Evolutionary conservation across 75 land plant species (phyloP).

Genomic region (Azolla pinnata): DNA sequence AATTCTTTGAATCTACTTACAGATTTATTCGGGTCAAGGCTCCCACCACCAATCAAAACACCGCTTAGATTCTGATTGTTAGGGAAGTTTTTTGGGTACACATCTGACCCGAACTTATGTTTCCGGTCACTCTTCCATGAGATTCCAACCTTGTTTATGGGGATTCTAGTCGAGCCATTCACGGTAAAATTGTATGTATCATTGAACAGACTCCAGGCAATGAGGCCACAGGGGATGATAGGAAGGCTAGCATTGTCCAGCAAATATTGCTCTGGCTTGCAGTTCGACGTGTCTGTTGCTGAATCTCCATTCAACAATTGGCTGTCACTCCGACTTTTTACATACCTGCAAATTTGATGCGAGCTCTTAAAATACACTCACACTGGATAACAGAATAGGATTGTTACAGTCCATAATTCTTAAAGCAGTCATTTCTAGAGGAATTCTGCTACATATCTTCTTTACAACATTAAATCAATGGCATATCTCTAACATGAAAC

Average conservation of each 20-base stretch:
- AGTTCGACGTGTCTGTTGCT: conserved; percentile 13
- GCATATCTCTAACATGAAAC: too few species aligned
- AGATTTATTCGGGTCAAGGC: conserved; percentile 29
- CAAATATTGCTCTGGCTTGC: conserved; percentile 44
- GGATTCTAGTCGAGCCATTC: conserved; percentile 7
- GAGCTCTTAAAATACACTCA: too few species aligned
- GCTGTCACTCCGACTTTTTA: conserved; percentile 39
- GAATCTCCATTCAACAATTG: conserved; percentile 14
- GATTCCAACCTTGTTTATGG: conserved; percentile 54
- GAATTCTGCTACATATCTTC: too few species aligned
- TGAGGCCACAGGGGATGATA: conserved; percentile 81
- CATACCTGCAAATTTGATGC: conserved; percentile 43
- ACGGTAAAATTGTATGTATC: conserved; percentile 55
- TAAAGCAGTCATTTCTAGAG: too few species aligned
- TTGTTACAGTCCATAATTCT: too few species aligned
- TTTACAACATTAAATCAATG: too few species aligned
- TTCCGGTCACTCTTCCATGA: conserved; percentile 79
- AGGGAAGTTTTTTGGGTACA: conserved; percentile 64
- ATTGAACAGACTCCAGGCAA: conserved; percentile 96
- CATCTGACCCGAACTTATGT: conserved; percentile 57
- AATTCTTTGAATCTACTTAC: conserved; percentile 42
- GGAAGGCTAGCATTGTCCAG: conserved; percentile 12
- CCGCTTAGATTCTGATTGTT: conserved; percentile 30
- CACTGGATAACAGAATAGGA: too few species aligned
- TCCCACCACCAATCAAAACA: conserved; percentile 50